Evolutionary conservation across 148 eudicot genomes (phyloP).

Genomic region (Talinum fruticosum): DNA sequence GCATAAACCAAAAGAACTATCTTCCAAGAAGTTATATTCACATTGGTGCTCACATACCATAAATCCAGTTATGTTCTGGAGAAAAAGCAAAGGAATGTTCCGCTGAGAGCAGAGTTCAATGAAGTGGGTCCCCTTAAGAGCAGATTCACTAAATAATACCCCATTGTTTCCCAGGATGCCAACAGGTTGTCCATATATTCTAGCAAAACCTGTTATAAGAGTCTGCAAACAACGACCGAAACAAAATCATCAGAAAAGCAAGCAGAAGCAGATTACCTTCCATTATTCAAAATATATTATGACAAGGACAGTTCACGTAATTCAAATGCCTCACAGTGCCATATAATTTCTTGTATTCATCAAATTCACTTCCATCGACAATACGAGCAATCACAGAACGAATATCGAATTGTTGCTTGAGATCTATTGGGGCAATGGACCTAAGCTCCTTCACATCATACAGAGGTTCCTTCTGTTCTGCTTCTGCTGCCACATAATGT

Average conservation of each 20-base stretch:
- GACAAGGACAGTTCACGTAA: neutral
- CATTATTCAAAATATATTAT: too few relatives aligned
- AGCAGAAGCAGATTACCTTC: slow-evolving; percentile 9
- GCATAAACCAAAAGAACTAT: neutral
- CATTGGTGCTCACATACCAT: slow-evolving; percentile 51
- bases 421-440: slow-evolving; percentile 83
- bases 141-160: slow-evolving; percentile 81
- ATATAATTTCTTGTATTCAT: slow-evolving; percentile 98
- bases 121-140: slow-evolving; percentile 94
- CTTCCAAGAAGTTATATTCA: neutral
- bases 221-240: slow-evolving; percentile 51
- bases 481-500: slow-evolving; percentile 33
- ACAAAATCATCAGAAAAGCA: slow-evolving; percentile 5
- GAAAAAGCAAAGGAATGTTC: slow-evolving; percentile 88
- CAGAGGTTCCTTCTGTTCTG: slow-evolving; percentile 69
- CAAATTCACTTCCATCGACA: slow-evolving; percentile 98
- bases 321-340: slow-evolving; percentile 85
- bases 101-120: slow-evolving; percentile 95
- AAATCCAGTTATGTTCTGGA: slow-evolving; percentile 97
- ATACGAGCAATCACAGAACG: slow-evolving; percentile 89
- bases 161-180: slow-evolving; percentile 98
- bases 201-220: slow-evolving; percentile 93
- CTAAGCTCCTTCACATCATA: slow-evolving; percentile 86
- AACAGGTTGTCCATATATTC: slow-evolving; percentile 83
- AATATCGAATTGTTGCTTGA: slow-evolving; percentile 86